phyloP scores from a whole-genome alignment of 306 rosid species.

The Astragalus membranaceus region DNA sequence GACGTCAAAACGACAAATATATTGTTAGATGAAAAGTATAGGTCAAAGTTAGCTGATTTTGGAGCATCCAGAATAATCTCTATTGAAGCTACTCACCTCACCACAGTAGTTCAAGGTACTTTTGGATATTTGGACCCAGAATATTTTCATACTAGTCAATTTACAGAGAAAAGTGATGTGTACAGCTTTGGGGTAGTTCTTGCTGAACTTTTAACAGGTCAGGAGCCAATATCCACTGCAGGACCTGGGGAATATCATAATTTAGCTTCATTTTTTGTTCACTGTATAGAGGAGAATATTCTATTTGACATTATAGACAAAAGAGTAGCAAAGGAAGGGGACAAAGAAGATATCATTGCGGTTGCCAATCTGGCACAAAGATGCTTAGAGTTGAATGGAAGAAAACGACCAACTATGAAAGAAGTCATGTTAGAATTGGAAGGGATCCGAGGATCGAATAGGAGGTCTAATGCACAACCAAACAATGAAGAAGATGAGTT shows the following conservation, averaged over 20 bases:
- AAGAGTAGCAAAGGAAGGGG: conserved; percentile 18
- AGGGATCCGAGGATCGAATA: conserved; percentile 3
- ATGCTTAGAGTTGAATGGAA: conserved; percentile 38
- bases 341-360: conserved; percentile 15
- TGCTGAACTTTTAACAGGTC: conserved; percentile 19
- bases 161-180: conserved; percentile 28
- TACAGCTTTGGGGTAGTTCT: conserved; percentile 31
- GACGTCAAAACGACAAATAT: conserved; percentile 35
- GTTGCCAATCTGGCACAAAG: conserved; percentile 37
- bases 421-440: conserved; percentile 42
- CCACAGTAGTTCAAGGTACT: conserved; percentile 25
- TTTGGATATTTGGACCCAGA: conserved; percentile 34
- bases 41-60: conserved; percentile 30
- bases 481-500: conserved; percentile 14
- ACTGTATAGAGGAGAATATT: neutral
- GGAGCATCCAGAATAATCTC: conserved; percentile 25
- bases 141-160: conserved; percentile 21
- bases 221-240: neutral
- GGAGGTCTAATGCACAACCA: neutral
- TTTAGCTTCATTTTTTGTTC: conserved; percentile 30
- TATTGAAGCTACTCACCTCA: conserved; percentile 22
- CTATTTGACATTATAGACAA: conserved; percentile 31
- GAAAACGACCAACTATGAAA: conserved; percentile 40
- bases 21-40: conserved; percentile 21
- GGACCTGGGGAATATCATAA: neutral